These are phyloP conservation scores for Silybum marianum DNA, from an alignment of 129 eudicot genomes.

Conservation along the genomic window DNA sequence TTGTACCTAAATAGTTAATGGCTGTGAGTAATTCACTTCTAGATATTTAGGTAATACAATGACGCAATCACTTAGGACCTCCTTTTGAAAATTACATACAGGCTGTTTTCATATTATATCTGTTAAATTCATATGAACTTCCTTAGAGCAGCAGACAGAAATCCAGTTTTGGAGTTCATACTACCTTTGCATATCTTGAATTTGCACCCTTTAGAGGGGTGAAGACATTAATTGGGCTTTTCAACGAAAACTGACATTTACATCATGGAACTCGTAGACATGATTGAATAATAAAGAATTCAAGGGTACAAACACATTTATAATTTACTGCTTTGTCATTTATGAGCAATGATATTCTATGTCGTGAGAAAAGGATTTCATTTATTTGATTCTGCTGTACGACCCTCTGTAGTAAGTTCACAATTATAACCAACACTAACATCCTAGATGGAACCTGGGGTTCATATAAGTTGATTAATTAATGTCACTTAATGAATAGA, in stretches of 20 bases:
- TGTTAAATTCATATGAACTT: neutral
- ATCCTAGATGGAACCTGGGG: too few relatives aligned
- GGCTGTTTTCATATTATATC: neutral
- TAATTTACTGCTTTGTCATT: neutral
- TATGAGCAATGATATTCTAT: neutral
- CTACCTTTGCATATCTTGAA: neutral
- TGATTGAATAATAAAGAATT: neutral
- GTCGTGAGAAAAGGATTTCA: too few relatives aligned
- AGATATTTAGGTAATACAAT: neutral
- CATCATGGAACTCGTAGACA: too few relatives aligned
- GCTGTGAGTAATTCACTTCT: neutral
- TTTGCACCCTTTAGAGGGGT: neutral
- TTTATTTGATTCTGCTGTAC: neutral
- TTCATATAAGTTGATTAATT: constrained; percentile 7
- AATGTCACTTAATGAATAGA: neutral
- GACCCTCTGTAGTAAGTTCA: neutral
- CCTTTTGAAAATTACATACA: neutral
- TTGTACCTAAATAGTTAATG: constrained; percentile 4
- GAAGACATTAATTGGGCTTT: neutral
- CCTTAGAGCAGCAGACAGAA: neutral
- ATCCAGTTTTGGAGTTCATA: neutral
- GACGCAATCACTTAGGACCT: neutral
- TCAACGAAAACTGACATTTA: neutral
- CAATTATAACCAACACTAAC: too few relatives aligned
- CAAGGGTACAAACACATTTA: neutral